These are phyloP conservation scores for Triticum dicoccoides DNA, from an alignment of 176 grass and related monocot species.

Conservation along the genomic window DNA sequence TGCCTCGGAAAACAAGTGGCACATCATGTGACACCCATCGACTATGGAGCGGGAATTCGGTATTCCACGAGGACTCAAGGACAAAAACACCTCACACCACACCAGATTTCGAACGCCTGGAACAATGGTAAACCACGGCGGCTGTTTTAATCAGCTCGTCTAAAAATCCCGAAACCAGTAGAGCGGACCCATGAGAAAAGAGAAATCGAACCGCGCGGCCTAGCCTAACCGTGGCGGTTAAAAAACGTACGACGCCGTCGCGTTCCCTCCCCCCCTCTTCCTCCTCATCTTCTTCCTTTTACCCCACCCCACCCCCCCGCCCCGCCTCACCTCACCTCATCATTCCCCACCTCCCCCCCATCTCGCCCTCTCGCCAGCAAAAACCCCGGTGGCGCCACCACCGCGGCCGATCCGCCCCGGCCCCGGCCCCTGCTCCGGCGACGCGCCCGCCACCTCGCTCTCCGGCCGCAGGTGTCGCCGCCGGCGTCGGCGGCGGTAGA, in stretches of 20 bases:
- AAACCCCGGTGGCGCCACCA: conserved; percentile 19
- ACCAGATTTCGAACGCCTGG: background rate
- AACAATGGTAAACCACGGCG: background rate
- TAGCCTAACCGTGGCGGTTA: conserved; percentile 47
- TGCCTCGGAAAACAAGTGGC: background rate
- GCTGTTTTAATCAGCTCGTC: background rate
- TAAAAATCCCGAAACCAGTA: conserved; percentile 10
- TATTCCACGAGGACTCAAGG: background rate
- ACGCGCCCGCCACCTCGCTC: background rate
- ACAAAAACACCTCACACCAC: background rate
- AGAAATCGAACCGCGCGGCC: background rate
- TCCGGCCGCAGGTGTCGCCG: background rate
- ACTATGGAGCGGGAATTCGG: background rate
- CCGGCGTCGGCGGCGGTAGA: background rate
- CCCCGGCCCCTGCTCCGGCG: conserved; percentile 11
- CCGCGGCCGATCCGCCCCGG: conserved; percentile 38
- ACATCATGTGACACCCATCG: background rate
- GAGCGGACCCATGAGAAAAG: background rate
- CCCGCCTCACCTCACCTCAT: background rate
- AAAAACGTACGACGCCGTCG: conserved; percentile 53
- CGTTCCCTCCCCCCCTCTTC: conserved; percentile 32
- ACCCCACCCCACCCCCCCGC: background rate
- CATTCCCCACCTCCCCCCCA: conserved; percentile 8
- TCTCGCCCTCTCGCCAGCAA: conserved; percentile 1
- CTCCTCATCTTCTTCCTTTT: background rate